Conservation (phyloP, 106 monocot species). For the Iris macrosiphon region DNA sequence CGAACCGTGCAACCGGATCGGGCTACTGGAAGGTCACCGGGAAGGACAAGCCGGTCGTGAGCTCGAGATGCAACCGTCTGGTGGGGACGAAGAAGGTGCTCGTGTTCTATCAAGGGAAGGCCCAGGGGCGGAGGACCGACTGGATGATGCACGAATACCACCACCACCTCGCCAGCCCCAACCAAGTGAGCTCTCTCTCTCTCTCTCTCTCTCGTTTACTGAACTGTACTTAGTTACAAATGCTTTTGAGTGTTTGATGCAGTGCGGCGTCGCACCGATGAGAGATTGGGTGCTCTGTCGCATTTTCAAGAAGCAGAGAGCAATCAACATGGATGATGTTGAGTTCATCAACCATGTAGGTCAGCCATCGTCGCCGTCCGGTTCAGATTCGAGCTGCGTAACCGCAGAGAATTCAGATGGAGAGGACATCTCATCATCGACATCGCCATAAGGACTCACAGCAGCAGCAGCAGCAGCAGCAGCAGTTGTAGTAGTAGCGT, state of each 20-base stretch:
- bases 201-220: too few species aligned
- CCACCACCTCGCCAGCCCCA: constrained; percentile 47
- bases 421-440: constrained; percentile 16
- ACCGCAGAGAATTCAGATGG: constrained; percentile 28
- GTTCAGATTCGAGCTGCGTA: constrained; percentile 41
- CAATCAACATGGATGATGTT: constrained; percentile 4
- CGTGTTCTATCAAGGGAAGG: constrained; percentile 71
- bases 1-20: constrained; percentile 45
- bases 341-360: constrained; percentile 27
- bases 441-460: neutral
- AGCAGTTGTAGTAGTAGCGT: too few species aligned
- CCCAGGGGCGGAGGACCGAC: constrained; percentile 50
- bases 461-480: too few species aligned
- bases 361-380: neutral
- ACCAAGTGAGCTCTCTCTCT: too few species aligned
- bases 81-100: constrained; percentile 78
- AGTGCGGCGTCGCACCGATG: constrained; percentile 3
- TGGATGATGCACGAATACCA: constrained; percentile 97
- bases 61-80: constrained; percentile 23
- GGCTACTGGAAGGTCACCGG: constrained; percentile 95
- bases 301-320: constrained; percentile 66
- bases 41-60: constrained; percentile 44
- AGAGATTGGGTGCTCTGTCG: constrained; percentile 73
- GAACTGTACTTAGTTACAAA: neutral
- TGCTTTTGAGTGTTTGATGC: neutral